phyloP scores from a whole-genome alignment of 1,284 basidiomycete species.

The Termitomyces sp. region DNA sequence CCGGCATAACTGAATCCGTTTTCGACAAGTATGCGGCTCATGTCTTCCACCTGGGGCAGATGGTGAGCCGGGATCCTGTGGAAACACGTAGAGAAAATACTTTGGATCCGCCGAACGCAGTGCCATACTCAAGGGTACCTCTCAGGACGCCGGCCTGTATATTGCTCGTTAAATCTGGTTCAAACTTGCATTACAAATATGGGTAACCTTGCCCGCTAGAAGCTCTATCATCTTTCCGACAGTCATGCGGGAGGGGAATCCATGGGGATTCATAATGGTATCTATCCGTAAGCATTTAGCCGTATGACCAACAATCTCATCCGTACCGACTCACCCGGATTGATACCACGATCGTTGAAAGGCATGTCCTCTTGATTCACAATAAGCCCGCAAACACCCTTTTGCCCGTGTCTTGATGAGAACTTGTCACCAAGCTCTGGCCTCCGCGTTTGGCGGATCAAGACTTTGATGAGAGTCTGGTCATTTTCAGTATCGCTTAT shows the following conservation, averaged over 20 bases:
- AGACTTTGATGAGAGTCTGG: conserved; percentile 97
- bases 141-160: conserved; percentile 79
- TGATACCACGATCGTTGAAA: conserved; percentile 96
- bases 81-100: conserved; percentile 31
- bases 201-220: conserved; percentile 82
- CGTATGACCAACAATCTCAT: neutral
- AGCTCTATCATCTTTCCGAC: conserved; percentile 99
- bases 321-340: conserved; percentile 57
- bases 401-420: conserved; percentile 96
- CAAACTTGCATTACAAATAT: conserved; percentile 12
- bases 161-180: conserved; percentile 14
- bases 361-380: conserved; percentile 99
- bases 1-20: conserved; percentile 96
- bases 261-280: conserved; percentile 99
- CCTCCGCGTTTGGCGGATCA: conserved; percentile 93
- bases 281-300: conserved; percentile 42
- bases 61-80: neutral
- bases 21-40: conserved; percentile 93
- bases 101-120: conserved; percentile 97
- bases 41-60: conserved; percentile 80
- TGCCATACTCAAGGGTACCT: conserved; percentile 89
- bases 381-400: conserved; percentile 97
- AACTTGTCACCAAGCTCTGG: conserved; percentile 99
- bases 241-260: conserved; percentile 99
- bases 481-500: conserved; percentile 94